Evolutionary conservation across 306 rosid species (phyloP).

Genomic region (Rosa lucieae): DNA sequence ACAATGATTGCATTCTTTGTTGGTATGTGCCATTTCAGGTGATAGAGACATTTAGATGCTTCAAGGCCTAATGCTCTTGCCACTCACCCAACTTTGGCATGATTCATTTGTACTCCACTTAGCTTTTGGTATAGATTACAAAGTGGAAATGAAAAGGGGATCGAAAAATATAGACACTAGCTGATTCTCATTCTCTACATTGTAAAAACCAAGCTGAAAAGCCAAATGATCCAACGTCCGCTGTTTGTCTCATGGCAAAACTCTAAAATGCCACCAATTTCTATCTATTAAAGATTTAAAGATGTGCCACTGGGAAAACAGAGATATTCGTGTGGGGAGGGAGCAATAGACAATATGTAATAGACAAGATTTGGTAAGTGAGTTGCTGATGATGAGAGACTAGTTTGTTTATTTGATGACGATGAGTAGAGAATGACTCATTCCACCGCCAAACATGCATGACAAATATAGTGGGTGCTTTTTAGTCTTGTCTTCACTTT

Average conservation of each 20-base stretch:
- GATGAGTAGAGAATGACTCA: slow-evolving; percentile 7
- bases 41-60: slow-evolving; percentile 42
- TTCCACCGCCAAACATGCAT: slow-evolving; percentile 24
- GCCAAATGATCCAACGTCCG: slow-evolving; percentile 9
- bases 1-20: slow-evolving; percentile 13
- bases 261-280: slow-evolving; percentile 30
- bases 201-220: slow-evolving; percentile 23
- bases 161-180: slow-evolving; percentile 25
- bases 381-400: neutral
- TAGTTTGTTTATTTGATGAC: slow-evolving; percentile 2
- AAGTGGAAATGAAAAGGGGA: slow-evolving; percentile 23
- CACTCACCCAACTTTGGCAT: slow-evolving; percentile 44
- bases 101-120: slow-evolving; percentile 24
- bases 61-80: slow-evolving; percentile 47
- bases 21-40: slow-evolving; percentile 18
- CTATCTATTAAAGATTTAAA: slow-evolving; percentile 21
- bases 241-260: slow-evolving; percentile 20
- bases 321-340: slow-evolving; percentile 38
- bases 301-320: slow-evolving; percentile 21
- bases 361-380: neutral
- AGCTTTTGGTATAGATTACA: slow-evolving; percentile 43
- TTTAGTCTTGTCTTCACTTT: slow-evolving; percentile 4
- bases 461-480: slow-evolving; percentile 30
- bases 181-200: slow-evolving; percentile 22
- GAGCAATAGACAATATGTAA: slow-evolving; percentile 1